phyloP scores from a whole-genome alignment of 331 rosid genomes.

The Prunus yedoensis region DNA sequence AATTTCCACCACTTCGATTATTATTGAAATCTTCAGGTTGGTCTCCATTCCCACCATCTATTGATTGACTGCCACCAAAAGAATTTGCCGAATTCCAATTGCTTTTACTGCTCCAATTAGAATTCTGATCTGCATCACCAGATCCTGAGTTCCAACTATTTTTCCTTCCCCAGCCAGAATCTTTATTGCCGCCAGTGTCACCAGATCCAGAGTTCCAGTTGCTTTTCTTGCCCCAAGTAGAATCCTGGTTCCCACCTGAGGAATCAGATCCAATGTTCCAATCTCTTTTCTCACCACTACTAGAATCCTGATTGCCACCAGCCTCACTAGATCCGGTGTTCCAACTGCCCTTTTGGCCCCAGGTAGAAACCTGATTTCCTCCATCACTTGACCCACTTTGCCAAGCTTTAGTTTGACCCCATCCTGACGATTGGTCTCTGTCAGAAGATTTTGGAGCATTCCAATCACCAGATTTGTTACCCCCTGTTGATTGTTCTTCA shows the following conservation, averaged over 20 bases:
- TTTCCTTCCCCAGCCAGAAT: slow-evolving; percentile 46
- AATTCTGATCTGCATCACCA: slow-evolving; percentile 6
- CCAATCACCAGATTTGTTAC: background rate
- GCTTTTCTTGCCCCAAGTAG: slow-evolving; percentile 36
- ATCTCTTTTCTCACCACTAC: slow-evolving; percentile 22
- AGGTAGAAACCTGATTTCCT: slow-evolving; percentile 17
- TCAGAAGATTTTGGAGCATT: background rate
- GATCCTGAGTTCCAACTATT: slow-evolving; percentile 42
- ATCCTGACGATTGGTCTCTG: background rate
- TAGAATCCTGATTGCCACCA: slow-evolving; percentile 14
- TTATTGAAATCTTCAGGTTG: slow-evolving; percentile 32
- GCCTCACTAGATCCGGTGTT: slow-evolving; percentile 15
- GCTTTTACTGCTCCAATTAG: slow-evolving; percentile 26
- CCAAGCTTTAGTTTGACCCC: slow-evolving; percentile 20
- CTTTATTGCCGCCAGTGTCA: slow-evolving; percentile 15
- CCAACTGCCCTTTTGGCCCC: slow-evolving; percentile 21
- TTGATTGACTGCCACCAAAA: too few species aligned
- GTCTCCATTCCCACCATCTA: slow-evolving; percentile 30
- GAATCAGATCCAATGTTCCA: slow-evolving; percentile 24
- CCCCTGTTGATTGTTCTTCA: too few species aligned
- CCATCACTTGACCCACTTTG: slow-evolving; percentile 4
- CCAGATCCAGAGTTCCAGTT: slow-evolving; percentile 25
- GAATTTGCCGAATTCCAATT: slow-evolving; percentile 22
- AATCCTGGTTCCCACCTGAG: slow-evolving; percentile 23
- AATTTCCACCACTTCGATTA: slow-evolving; percentile 42